phyloP scores from a whole-genome alignment of 1,284 basidiomycete species.

The Moesziomyces sp. region DNA sequence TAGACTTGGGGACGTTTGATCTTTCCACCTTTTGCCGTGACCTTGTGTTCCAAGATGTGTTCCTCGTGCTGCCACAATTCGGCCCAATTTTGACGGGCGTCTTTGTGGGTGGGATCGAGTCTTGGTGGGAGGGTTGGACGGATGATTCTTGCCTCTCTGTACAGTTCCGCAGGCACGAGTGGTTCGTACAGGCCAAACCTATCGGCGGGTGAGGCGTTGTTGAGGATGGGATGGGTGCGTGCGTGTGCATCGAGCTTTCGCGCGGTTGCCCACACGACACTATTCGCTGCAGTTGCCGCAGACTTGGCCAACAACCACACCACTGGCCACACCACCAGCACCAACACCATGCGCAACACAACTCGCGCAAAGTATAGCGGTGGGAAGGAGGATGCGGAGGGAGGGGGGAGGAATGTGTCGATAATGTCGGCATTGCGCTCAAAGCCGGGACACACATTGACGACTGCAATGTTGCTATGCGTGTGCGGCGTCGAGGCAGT shows the following conservation, averaged over 20 bases:
- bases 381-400: background rate
- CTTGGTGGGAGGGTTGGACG: slow-evolving; percentile 19
- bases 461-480: slow-evolving; percentile 51
- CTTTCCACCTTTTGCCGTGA: slow-evolving; percentile 22
- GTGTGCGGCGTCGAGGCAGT: slow-evolving; percentile 1
- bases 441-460: slow-evolving; percentile 64
- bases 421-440: slow-evolving; percentile 51
- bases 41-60: slow-evolving; percentile 10
- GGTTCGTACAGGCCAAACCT: slow-evolving; percentile 18
- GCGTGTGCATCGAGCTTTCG: slow-evolving; percentile 29
- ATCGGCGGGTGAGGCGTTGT: background rate
- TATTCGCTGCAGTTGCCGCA: slow-evolving; percentile 45
- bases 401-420: slow-evolving; percentile 26
- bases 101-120: background rate
- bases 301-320: slow-evolving; percentile 53
- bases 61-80: slow-evolving; percentile 32
- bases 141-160: slow-evolving; percentile 37
- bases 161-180: slow-evolving; percentile 23
- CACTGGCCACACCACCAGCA: slow-evolving; percentile 37
- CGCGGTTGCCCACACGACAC: slow-evolving; percentile 43
- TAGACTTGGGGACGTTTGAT: slow-evolving; percentile 30
- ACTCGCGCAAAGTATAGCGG: background rate
- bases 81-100: slow-evolving; percentile 5
- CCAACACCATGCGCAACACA: slow-evolving; percentile 10
- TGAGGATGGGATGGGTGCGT: slow-evolving; percentile 2